phyloP scores from a whole-genome alignment of 2,329 filamentous ascomycete species.

The Stagonosporopsis tanaceti region DNA sequence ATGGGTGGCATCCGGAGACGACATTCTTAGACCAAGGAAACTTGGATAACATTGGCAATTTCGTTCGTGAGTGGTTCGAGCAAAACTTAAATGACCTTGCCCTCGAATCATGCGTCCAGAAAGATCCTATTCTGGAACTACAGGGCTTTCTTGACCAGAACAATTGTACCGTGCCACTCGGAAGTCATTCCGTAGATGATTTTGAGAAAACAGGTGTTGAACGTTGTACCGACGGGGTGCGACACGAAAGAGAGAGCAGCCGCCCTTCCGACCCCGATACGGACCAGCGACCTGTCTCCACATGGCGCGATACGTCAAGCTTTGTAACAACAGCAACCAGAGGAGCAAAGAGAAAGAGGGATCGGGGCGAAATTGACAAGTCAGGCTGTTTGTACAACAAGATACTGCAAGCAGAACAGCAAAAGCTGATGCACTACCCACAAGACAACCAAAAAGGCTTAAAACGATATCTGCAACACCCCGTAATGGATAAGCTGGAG shows the following conservation, averaged over 20 bases:
- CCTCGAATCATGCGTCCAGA: background rate
- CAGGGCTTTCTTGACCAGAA: background rate
- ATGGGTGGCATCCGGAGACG: background rate
- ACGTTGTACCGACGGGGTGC: background rate
- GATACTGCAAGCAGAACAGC: background rate
- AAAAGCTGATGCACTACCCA: background rate
- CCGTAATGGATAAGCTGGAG: background rate
- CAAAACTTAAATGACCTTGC: background rate
- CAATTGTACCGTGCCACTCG: background rate
- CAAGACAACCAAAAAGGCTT: background rate
- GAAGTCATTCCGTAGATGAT: background rate
- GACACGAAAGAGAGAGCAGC: background rate
- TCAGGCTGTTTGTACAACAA: background rate
- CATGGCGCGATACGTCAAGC: background rate
- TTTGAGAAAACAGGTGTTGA: background rate
- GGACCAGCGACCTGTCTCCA: background rate
- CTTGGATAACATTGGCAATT: background rate
- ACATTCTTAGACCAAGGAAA: background rate
- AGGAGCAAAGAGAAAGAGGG: background rate
- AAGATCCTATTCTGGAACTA: background rate
- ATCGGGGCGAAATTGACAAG: background rate
- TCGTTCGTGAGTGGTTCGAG: background rate
- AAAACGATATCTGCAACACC: background rate
- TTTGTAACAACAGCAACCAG: too few species aligned
- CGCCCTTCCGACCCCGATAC: background rate